Evolutionary conservation across 1,139 yeast genomes (phyloP).

Genomic region (Yamadazyma mexicana): DNA sequence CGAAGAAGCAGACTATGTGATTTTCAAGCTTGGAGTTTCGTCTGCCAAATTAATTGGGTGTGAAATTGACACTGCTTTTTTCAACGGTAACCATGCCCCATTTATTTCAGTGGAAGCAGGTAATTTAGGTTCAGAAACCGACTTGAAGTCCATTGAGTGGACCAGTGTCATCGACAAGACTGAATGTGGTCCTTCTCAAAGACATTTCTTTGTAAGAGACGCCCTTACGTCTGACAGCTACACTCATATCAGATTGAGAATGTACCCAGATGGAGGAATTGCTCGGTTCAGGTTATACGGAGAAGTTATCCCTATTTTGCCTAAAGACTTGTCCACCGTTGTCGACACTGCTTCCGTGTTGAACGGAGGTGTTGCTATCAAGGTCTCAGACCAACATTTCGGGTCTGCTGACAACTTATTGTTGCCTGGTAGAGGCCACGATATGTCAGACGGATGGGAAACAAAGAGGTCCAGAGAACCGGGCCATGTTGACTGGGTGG

Average conservation of each 20-base stretch:
- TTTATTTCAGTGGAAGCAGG: conserved; percentile 81
- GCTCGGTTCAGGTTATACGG: conserved; percentile 93
- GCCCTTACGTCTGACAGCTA: conserved; percentile 57
- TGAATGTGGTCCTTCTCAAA: conserved; percentile 87
- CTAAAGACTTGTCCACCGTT: conserved; percentile 42
- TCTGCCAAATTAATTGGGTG: conserved; percentile 78
- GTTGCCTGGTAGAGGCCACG: conserved; percentile 90
- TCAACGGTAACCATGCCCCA: conserved; percentile 95
- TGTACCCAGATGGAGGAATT: conserved; percentile 98
- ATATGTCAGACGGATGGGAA: conserved; percentile 99
- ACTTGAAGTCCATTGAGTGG: conserved; percentile 53
- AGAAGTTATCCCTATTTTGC: conserved; percentile 62
- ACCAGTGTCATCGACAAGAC: conserved; percentile 61
- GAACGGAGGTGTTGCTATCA: conserved; percentile 86
- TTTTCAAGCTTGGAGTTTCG: conserved; percentile 78
- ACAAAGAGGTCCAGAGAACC: conserved; percentile 83
- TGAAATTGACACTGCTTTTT: conserved; percentile 89
- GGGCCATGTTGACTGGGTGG: conserved; percentile 90
- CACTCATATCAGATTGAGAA: conserved; percentile 79
- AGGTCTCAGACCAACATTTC: conserved; percentile 87
- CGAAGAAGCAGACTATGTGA: conserved; percentile 82
- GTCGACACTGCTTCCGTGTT: conserved; percentile 80
- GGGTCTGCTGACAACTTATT: conserved; percentile 86
- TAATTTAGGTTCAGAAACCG: conserved; percentile 32
- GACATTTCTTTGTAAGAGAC: conserved; percentile 74